Evolutionary conservation across 495 filamentous ascomycete genomes (phyloP).

Genomic region (Daldinia grandis): DNA sequence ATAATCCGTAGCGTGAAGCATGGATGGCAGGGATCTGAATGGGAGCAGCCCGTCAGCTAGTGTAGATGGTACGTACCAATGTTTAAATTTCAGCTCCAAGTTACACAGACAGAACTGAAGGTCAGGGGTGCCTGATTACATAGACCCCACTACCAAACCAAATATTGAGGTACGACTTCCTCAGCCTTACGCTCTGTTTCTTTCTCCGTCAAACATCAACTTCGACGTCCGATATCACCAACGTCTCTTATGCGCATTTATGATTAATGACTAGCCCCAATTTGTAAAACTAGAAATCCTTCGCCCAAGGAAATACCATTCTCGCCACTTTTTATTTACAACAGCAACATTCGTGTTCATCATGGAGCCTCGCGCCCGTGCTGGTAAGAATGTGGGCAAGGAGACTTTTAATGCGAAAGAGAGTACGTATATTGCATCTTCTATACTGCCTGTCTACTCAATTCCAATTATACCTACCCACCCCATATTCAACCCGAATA

Average conservation of each 20-base stretch:
- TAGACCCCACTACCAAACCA: constrained; percentile 20
- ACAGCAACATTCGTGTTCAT: constrained; percentile 26
- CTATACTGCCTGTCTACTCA: too few relatives aligned
- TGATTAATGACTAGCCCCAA: background rate
- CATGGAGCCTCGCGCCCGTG: constrained; percentile 78
- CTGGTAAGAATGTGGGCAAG: constrained; percentile 85
- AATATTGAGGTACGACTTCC: background rate
- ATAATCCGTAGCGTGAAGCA: constrained; percentile 19
- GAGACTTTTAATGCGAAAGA: constrained; percentile 83
- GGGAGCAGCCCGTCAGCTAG: background rate
- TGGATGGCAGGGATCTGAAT: constrained; percentile 2
- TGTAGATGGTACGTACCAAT: constrained; percentile 11
- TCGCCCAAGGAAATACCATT: background rate
- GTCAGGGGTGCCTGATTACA: constrained; percentile 1
- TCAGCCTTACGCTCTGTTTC: constrained; percentile 21
- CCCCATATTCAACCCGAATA: background rate
- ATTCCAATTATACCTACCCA: too few relatives aligned
- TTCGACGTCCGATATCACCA: background rate
- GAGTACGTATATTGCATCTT: constrained; percentile 59
- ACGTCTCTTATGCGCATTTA: background rate
- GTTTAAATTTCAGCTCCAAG: constrained; percentile 17
- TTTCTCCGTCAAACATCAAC: constrained; percentile 12
- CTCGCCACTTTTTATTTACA: background rate
- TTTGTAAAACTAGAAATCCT: background rate
- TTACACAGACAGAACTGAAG: constrained; percentile 14